Base-by-base conservation (phyloP, 352 stramenopile species). In the Thalassiosira hispida region DNA sequence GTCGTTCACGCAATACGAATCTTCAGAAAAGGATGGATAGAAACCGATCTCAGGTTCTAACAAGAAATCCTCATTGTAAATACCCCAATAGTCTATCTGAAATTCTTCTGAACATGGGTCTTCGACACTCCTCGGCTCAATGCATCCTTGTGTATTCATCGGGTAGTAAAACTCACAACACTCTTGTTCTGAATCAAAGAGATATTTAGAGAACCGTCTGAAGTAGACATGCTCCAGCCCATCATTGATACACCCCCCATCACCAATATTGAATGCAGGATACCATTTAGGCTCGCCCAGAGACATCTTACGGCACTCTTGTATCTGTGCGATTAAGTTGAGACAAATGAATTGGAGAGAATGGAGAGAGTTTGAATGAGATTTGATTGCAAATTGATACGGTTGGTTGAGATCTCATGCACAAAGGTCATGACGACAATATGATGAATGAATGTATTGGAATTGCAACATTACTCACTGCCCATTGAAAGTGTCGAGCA, bases 191-290 rank as follows among this genome's bases (percentile, higher is more conserved):
- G 47, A 20, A 18, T 31, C 22, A 35, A 57, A 57, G 20, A 33
- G 7, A 35, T 57, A 20, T 0, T 57, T 14, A 2, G 20, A 7
- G 12, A 35, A 57, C 18, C 47, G 47, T 35, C 23, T 31, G 3
- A 35, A 57, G 23, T 35, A 57, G 23, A 57, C 16, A 33, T 31
- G 47, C 23, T 57, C 47, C 20, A 35, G 18, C 0, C 47, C 47
- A 57, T 57, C 47, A 33, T 31, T 35, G 12, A 57, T 31, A 33
- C 47, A 57, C 18, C 47, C 47, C 5, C 20, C 47, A 31, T 52
- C n/a, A 52, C 44, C 44, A 52, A 52, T 52, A 52, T 52, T 52
- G 44, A 52, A 52, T 52, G 44, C 44, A 52, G 47, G 47, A 35
- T 57, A 57, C 47, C 47, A 57, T 57, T 33, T 57, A 16, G 23